Evolutionary conservation across 768 basidiomycete species (phyloP), one percentile per base, ranked within the genome.

Genomic region (Hemileccinum impolitum): DNA sequence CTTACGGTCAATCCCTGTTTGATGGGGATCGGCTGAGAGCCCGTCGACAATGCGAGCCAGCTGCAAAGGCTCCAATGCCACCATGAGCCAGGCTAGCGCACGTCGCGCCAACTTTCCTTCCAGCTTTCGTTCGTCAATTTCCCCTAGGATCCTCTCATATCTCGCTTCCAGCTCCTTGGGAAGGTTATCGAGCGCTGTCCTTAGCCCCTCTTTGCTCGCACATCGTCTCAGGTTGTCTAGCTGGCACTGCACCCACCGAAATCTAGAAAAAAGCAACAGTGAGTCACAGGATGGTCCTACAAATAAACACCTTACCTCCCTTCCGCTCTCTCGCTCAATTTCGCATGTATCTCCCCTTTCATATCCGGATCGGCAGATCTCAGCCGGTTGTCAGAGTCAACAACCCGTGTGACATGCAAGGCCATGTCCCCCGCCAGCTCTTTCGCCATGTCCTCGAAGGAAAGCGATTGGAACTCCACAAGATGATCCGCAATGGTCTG

Each of bases 211-310:
- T 10, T 2, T 6, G 13, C 40, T 35, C 0, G 18, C 6, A 18
- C 40, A 51, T 36, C 28, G 39, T 26, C 21, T 23, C 0, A 51
- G 39, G 6, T 21, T n/a, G 30, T 51, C 45, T 1, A 51, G 14
- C 18, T 51, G 50, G 8, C 50, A 51, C 14, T 41, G 44, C 9
- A 45, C 37, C 50, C 50, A 51, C 2, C 50, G 50, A 9, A 51
- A 51, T 14, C 50, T 51, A 15, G 10, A 2, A 2, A n/a, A n/a
- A n/a, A n/a, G n/a, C n/a, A n/a, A 14, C 23, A 1, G 3, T 41
- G 23, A 48, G 32, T 48, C 6, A 1, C 6, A 3, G 12, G 8
- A 2, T 10, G 12, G 23, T 9, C 12, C n/a, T 1, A 21, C 0
- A 2, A 40, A 7, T 19, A 2, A 25, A 11, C 4, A 9, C 11